Evolutionary conservation across 2,329 filamentous ascomycete species (phyloP), one percentile per base, ranked within the genome.

Genomic region (Fusarium kyushuense): DNA sequence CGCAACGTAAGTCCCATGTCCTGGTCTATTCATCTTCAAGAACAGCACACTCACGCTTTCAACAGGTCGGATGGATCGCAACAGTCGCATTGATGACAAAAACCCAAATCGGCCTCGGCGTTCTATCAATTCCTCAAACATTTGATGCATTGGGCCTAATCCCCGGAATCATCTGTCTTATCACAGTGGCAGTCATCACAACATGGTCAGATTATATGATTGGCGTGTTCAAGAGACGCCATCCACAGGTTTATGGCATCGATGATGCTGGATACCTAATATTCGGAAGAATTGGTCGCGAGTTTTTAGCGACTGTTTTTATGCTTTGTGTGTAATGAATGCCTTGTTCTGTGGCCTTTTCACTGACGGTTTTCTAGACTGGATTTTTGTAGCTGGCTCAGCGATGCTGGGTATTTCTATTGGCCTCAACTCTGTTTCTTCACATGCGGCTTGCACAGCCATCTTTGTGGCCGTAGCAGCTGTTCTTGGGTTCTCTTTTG

Each of bases 231-330:
- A 87, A 87, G 69, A 69, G 82, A 16, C 75, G 75, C 11, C 85
- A 87, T 66, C 80, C 79, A 2, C 79, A 83, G 21, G 81, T 86
- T 1, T 86, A 87, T 67, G 80, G 83, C 30, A 84, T 87, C 54
- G 84, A 85, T 49, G 85, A 87, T 65, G 84, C 82, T 0, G 84
- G 84, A 19, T 67, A 68, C 5, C 74, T 85, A 36, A 77, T 87
- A n/a, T 84, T 85, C 63, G 84, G 85, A 16, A 77, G 75, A 3
- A 55, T 79, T 7, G 84, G 84, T 2, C 78, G 81, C 5, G 81
- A 82, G 49, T 51, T 83, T 27, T 77, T 85, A 23, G 79, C 76
- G 6, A 65, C 67, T 29, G 66, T 74, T 4, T 77, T 79, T 53
- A 72, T 75, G 71, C 54, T 84, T 54, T 77, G 79, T 81, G 46